Evolutionary conservation across 164 flowering plant species (phyloP).

Genomic region (Aristolochia californica): DNA sequence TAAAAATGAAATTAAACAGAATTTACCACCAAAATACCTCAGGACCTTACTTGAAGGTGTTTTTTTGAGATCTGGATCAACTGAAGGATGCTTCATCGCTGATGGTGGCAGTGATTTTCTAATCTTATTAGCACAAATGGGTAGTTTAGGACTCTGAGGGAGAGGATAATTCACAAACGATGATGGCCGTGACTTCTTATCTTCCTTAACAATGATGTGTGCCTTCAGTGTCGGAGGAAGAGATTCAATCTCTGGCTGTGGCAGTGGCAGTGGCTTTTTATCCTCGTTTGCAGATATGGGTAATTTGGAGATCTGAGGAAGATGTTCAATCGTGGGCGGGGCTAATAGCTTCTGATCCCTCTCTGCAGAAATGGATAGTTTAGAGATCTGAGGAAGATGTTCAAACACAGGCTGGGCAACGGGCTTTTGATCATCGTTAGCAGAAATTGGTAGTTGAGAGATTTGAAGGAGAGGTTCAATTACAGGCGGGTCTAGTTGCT

Average conservation of each 20-base stretch:
- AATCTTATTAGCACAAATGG: too few relatives aligned
- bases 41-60: constrained; percentile 21
- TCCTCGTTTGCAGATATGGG: not conserved
- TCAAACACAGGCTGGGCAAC: not conserved
- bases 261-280: constrained; percentile 1
- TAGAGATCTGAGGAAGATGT: constrained; percentile 15
- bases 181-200: constrained; percentile 4
- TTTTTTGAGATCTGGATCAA: constrained; percentile 13
- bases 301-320: constrained; percentile 16
- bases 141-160: too few relatives aligned
- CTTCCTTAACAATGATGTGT: constrained; percentile 1
- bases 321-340: not conserved
- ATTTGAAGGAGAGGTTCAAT: not conserved
- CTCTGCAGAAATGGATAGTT: constrained; percentile 7
- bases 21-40: not conserved
- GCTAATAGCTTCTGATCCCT: constrained; percentile 1
- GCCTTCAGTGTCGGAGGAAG: not conserved
- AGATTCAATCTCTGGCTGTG: not conserved
- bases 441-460: not conserved
- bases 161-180: too few relatives aligned
- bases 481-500: too few relatives aligned
- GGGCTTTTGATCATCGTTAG: constrained; percentile 7
- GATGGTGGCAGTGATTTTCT: not conserved
- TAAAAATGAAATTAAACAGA: not conserved
- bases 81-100: constrained; percentile 2